These are phyloP conservation scores for Paramecium sexaurelia DNA, from an alignment of 73 alveolate species.

Conservation along the genomic window DNA sequence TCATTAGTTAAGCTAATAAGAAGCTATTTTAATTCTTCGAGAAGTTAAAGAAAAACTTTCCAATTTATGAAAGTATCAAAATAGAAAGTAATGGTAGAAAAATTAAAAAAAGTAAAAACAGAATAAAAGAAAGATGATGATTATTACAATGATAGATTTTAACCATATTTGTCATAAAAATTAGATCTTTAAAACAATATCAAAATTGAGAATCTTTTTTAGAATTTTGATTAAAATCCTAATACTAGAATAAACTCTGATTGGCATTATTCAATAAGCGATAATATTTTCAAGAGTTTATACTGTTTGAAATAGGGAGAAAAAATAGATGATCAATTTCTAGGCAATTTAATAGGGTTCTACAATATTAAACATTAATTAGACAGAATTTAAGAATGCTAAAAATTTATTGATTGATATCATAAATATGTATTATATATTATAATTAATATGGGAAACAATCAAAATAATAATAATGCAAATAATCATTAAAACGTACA, in stretches of 20 bases:
- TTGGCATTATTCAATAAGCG: neutral
- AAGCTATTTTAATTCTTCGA: neutral
- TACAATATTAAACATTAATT: neutral
- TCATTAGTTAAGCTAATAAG: neutral
- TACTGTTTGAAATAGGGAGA: neutral
- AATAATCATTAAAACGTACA: neutral
- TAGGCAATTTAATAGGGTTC: constrained; percentile 9
- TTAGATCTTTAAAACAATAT: neutral
- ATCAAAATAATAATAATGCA: neutral
- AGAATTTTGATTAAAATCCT: neutral
- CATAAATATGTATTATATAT: neutral
- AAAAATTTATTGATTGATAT: neutral
- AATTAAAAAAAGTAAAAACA: neutral
- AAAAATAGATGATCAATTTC: constrained; percentile 15
- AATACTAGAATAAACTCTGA: neutral
- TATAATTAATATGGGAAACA: constrained; percentile 8
- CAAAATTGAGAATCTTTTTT: neutral
- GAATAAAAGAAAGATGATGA: neutral
- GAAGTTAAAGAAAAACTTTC: constrained; percentile 12
- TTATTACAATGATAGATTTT: neutral
- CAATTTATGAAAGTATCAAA: neutral
- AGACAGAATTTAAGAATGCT: neutral
- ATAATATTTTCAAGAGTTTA: neutral
- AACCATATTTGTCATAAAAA: neutral
- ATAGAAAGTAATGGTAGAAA: neutral